Evolutionary conservation across 2,329 filamentous ascomycete genomes (phyloP), one percentile per base, ranked within the genome.

Genomic region (Penicillium expansum): DNA sequence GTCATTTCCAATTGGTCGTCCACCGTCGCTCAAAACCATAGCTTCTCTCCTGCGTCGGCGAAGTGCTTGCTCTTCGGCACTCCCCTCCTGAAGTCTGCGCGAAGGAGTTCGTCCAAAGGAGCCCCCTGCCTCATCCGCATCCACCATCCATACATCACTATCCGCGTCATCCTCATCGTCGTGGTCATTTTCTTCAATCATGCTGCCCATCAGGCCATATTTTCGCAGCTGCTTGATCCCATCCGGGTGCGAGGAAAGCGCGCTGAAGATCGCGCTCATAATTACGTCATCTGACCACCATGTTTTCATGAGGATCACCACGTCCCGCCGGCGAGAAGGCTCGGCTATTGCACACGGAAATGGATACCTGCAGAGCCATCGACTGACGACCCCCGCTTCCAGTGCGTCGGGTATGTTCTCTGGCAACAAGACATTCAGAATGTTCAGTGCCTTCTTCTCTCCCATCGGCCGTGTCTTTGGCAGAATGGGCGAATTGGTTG

Each of bases 21-120:
- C 90, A n/a, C 90, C 90, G 67, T 96, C 91, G 67, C 92, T 93
- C 55, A 96, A 79, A 20, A 97, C 92, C 84, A 97, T 92, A 5
- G 91, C 92, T 76, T 96, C 91, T 63, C 92, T 83, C 68, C 93
- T 83, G 48, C 90, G 83, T 62, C 92, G 83, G 58, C 91, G 80
- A 58, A 92, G 79, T 52, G 88, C 83, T 67, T 90, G 86, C 71
- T 93, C 90, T 59, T 74, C 72, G 5, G 66, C 59, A 45, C 64
- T 76, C 33, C 69, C 69, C 52, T 72, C 70, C 24, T 65, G 71
- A 11, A 67, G 54, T 61, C 73, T 61, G 62, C 70, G 62, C 51
- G 71, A 60, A 69, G 67, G 59, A 70, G 71, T 44, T 47, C 62
- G 64, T 14, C 62, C 60, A 22, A 55, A 48, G 68, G 76, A 37